A percentile compares a stretch with the other conserved stretches of the same genome.
Conservation (phyloP, 371 early-diverging fungal species). For the Parasitella parasitica region DNA sequence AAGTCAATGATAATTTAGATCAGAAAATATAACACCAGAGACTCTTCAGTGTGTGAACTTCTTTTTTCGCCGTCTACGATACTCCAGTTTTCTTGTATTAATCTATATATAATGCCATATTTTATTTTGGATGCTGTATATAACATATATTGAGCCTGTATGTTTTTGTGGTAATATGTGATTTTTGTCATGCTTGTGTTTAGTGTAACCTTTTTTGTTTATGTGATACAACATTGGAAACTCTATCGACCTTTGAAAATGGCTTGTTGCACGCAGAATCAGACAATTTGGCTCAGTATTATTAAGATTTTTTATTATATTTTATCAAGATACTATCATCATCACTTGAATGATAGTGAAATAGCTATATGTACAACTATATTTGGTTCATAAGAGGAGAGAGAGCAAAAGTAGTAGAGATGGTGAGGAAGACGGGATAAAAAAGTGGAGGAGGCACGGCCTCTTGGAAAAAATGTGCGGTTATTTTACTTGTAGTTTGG, state of each 20-base stretch:
- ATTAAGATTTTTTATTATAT: neutral
- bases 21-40: neutral
- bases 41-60: neutral
- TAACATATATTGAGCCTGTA: neutral
- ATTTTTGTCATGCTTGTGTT: too few relatives aligned
- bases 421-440: neutral
- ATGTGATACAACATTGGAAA: neutral
- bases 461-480: neutral
- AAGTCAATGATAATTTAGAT: neutral
- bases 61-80: too few relatives aligned
- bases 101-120: too few relatives aligned
- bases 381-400: neutral
- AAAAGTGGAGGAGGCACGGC: conserved; percentile 1
- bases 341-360: neutral
- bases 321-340: neutral
- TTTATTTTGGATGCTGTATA: neutral
- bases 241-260: conserved; percentile 8
- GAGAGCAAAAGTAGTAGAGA: conserved; percentile 6
- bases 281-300: neutral
- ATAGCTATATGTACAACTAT: conserved; percentile 9
- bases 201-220: neutral
- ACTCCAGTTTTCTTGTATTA: too few relatives aligned
- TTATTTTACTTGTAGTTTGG: conserved; percentile 47
- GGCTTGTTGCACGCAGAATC: neutral
- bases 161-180: too few relatives aligned